A percentile compares a stretch with the other conserved stretches of the same genome.
phyloP scores from a whole-genome alignment of 2,329 filamentous ascomycete species.

The Cladorrhinum sp. region DNA sequence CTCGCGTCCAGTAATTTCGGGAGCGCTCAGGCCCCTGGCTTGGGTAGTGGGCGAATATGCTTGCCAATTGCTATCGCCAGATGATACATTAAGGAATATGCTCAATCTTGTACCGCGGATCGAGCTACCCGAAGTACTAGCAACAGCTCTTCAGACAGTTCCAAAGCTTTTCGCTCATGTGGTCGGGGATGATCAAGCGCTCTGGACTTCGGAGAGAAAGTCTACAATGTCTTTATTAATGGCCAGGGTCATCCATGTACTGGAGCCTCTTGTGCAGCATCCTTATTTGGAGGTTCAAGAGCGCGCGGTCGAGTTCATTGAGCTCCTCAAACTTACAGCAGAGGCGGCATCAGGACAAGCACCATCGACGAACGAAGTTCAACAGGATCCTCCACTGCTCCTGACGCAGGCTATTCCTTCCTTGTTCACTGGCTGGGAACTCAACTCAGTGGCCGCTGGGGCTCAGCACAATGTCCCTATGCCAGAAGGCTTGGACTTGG shows the following conservation, averaged over 20 bases:
- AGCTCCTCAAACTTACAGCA: conserved; percentile 80
- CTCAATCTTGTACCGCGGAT: conserved; percentile 62
- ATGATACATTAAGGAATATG: conserved; percentile 70
- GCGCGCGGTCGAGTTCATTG: conserved; percentile 85
- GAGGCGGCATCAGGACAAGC: conserved; percentile 74
- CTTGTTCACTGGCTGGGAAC: conserved; percentile 79
- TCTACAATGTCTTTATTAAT: conserved; percentile 73
- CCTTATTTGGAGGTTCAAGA: conserved; percentile 94
- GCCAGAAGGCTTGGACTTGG: conserved; percentile 72
- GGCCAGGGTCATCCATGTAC: conserved; percentile 74
- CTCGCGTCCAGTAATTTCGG: conserved; percentile 56
- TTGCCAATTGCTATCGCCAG: conserved; percentile 64
- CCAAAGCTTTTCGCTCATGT: conserved; percentile 80
- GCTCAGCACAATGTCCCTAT: conserved; percentile 85
- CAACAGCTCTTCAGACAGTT: conserved; percentile 76
- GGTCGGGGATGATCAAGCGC: conserved; percentile 59
- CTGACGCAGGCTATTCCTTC: conserved; percentile 88
- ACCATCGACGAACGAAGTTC: conserved; percentile 48
- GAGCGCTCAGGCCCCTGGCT: conserved; percentile 70
- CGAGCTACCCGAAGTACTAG: conserved; percentile 64
- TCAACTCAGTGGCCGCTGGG: conserved; percentile 82
- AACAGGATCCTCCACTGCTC: conserved; percentile 72
- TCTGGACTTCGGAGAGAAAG: conserved; percentile 72
- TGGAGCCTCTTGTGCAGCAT: conserved; percentile 76
- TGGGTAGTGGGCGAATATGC: conserved; percentile 92